A percentile compares a stretch with the other conserved stretches of the same genome.
Evolutionary conservation across 768 basidiomycete species (phyloP).

Genomic region (Leccinum barrowsii): DNA sequence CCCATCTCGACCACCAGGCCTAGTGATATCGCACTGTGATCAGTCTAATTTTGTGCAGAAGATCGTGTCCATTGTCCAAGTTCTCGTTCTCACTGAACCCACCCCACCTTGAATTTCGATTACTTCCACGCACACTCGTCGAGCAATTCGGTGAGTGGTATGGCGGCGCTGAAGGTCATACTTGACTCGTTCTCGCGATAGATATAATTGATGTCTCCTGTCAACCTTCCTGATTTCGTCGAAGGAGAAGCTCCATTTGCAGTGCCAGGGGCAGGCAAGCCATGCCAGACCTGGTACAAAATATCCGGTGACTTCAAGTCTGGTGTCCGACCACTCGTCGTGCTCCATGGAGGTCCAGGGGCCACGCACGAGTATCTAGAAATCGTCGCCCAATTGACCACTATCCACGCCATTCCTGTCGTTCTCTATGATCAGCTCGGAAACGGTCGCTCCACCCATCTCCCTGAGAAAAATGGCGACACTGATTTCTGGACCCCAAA

Average conservation of each 20-base stretch:
- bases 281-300: conserved; percentile 50
- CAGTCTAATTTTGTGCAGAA: background rate
- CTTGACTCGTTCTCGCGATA: background rate
- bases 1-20: too few species aligned
- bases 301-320: conserved; percentile 41
- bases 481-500: conserved; percentile 45
- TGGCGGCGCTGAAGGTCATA: background rate
- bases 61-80: background rate
- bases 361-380: conserved; percentile 40
- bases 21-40: background rate
- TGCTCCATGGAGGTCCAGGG: conserved; percentile 56
- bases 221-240: conserved; percentile 26
- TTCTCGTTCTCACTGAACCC: background rate
- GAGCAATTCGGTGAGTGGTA: background rate
- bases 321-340: conserved; percentile 40
- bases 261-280: conserved; percentile 27
- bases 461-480: conserved; percentile 44
- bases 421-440: conserved; percentile 58
- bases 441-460: conserved; percentile 50
- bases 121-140: background rate
- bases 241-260: conserved; percentile 31
- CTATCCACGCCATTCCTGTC: conserved; percentile 39
- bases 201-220: conserved; percentile 19
- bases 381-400: conserved; percentile 37
- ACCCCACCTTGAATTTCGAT: background rate